Evolutionary conservation across 768 basidiomycete genomes (phyloP).

Genomic region (Russula compacta): DNA sequence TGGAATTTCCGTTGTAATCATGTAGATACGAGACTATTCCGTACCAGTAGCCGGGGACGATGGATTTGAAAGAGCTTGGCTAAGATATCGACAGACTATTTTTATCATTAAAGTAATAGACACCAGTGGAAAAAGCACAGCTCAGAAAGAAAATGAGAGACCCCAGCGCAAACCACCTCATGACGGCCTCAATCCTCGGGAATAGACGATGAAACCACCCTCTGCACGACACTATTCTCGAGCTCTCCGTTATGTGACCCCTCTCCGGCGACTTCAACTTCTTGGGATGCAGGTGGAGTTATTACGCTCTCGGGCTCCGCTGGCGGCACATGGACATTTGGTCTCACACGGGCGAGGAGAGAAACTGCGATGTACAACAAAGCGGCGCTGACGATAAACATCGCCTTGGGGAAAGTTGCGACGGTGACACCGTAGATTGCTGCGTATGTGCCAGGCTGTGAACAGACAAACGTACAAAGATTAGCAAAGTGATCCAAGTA

Average conservation of each 20-base stretch:
- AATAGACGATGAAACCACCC: neutral
- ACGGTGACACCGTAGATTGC: constrained; percentile 17
- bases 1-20: neutral
- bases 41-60: neutral
- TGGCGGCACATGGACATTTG: constrained; percentile 14
- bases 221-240: neutral
- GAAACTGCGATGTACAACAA: constrained; percentile 15
- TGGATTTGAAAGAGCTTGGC: neutral
- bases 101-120: neutral
- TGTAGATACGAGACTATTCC: neutral
- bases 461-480: neutral
- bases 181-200: constrained; percentile 5
- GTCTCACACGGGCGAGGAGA: constrained; percentile 17
- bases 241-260: neutral
- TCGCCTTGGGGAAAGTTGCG: constrained; percentile 16
- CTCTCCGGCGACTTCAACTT: neutral
- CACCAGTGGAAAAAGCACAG: neutral
- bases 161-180: neutral
- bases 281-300: neutral
- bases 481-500: neutral
- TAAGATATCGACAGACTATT: too few species aligned
- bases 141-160: neutral
- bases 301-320: constrained; percentile 1
- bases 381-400: constrained; percentile 16
- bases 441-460: constrained; percentile 20